Percentiles rank a stretch among this genome's conserved stretches.
Evolutionary conservation across 331 rosid species (phyloP).

Genomic region (Quercus tomentella): DNA sequence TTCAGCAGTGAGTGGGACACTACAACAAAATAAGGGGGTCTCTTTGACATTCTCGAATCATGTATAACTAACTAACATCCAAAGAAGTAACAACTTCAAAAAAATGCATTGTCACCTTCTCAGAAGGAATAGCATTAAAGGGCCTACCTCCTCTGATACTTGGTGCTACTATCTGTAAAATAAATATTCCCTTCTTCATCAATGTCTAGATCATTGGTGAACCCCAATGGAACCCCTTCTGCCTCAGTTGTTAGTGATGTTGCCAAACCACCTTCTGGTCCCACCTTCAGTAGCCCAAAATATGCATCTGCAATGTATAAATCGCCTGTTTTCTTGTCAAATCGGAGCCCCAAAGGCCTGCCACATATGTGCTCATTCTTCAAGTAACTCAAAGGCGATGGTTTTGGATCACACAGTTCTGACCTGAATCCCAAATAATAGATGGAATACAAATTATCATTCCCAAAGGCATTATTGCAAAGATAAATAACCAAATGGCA

Average conservation of each 20-base stretch:
- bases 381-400: constrained; percentile 58
- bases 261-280: constrained; percentile 92
- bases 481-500: neutral
- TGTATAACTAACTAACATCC: neutral
- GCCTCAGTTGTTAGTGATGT: constrained; percentile 77
- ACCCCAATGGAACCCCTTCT: constrained; percentile 69
- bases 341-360: constrained; percentile 91
- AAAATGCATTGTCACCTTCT: neutral
- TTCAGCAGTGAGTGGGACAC: neutral
- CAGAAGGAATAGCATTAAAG: constrained; percentile 1
- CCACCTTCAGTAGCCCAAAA: constrained; percentile 80
- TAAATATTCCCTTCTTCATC: constrained; percentile 84
- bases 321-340: constrained; percentile 89
- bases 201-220: constrained; percentile 87
- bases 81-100: constrained; percentile 9
- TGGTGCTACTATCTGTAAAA: constrained; percentile 79
- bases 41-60: constrained; percentile 4
- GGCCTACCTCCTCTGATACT: constrained; percentile 70
- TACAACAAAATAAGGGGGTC: neutral
- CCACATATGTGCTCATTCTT: constrained; percentile 89
- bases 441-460: neutral
- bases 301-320: constrained; percentile 94
- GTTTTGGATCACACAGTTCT: constrained; percentile 67
- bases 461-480: neutral
- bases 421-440: constrained; percentile 48